These are phyloP conservation scores for Fusarium verrucosum DNA, from an alignment of 2,329 filamentous ascomycete genomes.

Conservation along the genomic window DNA sequence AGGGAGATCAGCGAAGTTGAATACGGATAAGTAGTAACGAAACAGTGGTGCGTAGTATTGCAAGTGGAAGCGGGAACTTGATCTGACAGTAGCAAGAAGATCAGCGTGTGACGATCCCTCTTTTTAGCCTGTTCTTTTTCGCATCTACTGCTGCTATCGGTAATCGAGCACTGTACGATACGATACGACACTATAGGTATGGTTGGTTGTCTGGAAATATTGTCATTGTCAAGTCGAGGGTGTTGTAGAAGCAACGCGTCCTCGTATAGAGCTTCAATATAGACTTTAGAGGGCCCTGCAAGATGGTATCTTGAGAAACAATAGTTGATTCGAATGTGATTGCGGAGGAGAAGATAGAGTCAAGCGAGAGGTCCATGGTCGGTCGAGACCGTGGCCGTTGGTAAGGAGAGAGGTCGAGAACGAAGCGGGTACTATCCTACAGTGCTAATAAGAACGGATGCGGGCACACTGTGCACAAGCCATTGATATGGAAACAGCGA, in stretches of 20 bases:
- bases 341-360: slow-evolving; percentile 14
- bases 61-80: slow-evolving; percentile 19
- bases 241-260: background rate
- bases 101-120: slow-evolving; percentile 18
- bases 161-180: background rate
- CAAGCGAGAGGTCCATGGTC: slow-evolving; percentile 6
- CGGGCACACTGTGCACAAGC: slow-evolving; percentile 15
- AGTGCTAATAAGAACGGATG: slow-evolving; percentile 1
- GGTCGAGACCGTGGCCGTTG: slow-evolving; percentile 23
- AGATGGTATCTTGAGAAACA: background rate
- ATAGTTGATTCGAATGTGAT: slow-evolving; percentile 8
- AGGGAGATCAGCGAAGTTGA: slow-evolving; percentile 37
- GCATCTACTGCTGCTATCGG: background rate
- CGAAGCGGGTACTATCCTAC: slow-evolving; percentile 18
- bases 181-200: too few species aligned
- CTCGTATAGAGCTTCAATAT: background rate
- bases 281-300: background rate
- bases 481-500: slow-evolving; percentile 3
- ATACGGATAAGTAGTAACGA: background rate
- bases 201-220: background rate
- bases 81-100: slow-evolving; percentile 9
- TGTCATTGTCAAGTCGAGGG: background rate
- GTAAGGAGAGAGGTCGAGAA: slow-evolving; percentile 20
- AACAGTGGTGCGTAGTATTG: slow-evolving; percentile 19
- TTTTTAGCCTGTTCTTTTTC: slow-evolving; percentile 24